Evolutionary conservation across 2,329 filamentous ascomycete species (phyloP), one percentile per base, ranked within the genome.

Genomic region (Colletotrichum ledebouriae): DNA sequence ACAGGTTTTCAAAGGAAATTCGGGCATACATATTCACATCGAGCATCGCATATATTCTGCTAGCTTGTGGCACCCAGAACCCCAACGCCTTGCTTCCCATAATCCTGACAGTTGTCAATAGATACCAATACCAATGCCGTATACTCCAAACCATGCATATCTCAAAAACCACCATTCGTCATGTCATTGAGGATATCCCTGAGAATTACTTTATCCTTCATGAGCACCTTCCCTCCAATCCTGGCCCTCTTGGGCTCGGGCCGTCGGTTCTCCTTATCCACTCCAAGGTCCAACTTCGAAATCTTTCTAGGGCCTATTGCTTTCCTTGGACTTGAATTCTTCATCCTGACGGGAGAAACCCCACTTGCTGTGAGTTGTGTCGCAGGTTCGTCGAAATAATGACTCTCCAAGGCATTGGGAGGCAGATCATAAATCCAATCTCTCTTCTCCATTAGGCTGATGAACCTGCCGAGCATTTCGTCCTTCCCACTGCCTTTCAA

Each of bases 381-480:
- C 7, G 76, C 76, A 22, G 81, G 76, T 20, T 89, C 87, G 53
- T 90, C 89, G 71, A 94, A 94, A 46, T 82, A 76, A 79, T 97
- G 94, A 34, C 82, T 86, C 10, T 90, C 88, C 7, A 92, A 77
- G 50, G 91, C 92, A 11, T 87, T 84, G 2, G 77, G 76, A 0
- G 88, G 88, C 58, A 98, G 76, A 72, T 97, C 87, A 72, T 94
- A 90, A 15, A 94, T 84, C 94, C 96, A 98, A n/a, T 86, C 82
- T 59, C 87, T 89, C 63, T 85, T 82, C 71, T 94, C 91, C 83
- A 98, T 95, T 46, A 98, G 80, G 3, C 82, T 80, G 7, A 98
- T 86, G 75, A 98, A 93, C 22, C 86, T 86, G 39, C 87, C 87
- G 13, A 99, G 84, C 80, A 98, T 90, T 73, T 94, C 92, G 72